phyloP scores from a whole-genome alignment of 148 eudicot species.

The Chenopodium album region DNA sequence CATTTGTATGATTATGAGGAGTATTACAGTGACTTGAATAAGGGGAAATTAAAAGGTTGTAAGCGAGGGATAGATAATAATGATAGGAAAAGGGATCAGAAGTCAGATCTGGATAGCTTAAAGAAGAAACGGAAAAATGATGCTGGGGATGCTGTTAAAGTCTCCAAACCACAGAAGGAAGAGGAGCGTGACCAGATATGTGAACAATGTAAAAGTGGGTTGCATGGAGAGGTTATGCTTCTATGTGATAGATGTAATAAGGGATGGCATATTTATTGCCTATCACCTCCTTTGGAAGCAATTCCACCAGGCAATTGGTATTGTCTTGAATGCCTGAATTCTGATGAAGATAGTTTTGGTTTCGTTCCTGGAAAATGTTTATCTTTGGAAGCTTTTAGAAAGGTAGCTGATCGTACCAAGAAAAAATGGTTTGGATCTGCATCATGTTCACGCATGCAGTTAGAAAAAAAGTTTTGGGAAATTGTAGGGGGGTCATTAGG shows the following conservation, averaged over 20 bases:
- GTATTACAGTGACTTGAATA: constrained; percentile 59
- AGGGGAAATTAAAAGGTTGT: constrained; percentile 42
- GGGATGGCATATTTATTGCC: constrained; percentile 94
- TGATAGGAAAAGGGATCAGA: constrained; percentile 43
- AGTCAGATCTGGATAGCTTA: constrained; percentile 36
- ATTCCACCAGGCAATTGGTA: constrained; percentile 95
- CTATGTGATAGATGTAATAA: constrained; percentile 95
- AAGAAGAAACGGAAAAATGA: constrained; percentile 68
- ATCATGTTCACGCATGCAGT: constrained; percentile 59
- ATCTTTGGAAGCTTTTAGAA: constrained; percentile 82
- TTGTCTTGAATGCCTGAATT: constrained; percentile 91
- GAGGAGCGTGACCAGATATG: constrained; percentile 83
- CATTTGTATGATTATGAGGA: constrained; percentile 87
- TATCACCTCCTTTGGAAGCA: constrained; percentile 84
- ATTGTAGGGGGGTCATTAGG: constrained; percentile 91
- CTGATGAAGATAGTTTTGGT: constrained; percentile 88
- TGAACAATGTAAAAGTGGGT: constrained; percentile 88
- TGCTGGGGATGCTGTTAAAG: constrained; percentile 53
- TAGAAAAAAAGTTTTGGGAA: constrained; percentile 99
- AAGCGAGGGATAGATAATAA: constrained; percentile 35
- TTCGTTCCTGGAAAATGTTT: constrained; percentile 84
- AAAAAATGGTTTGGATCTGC: constrained; percentile 95
- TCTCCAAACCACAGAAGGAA: constrained; percentile 40
- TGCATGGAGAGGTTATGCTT: constrained; percentile 97
- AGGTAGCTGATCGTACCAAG: constrained; percentile 82